A percentile compares a stretch with the other conserved stretches of the same genome.
Evolutionary conservation across 768 basidiomycete genomes (phyloP).

Genomic region (Ramaria sp.): DNA sequence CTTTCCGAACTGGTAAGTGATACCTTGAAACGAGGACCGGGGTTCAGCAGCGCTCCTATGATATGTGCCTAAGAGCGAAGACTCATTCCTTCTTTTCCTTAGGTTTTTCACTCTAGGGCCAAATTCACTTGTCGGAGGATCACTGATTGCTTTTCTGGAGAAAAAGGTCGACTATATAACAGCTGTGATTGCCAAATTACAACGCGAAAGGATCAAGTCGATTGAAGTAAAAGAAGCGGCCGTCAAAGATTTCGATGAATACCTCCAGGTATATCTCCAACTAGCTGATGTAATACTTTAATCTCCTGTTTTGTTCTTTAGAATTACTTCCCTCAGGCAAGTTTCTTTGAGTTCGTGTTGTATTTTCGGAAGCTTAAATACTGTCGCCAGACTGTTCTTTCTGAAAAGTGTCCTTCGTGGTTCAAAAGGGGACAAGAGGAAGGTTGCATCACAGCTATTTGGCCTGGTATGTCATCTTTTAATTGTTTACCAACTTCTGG

Average conservation of each 20-base stretch:
- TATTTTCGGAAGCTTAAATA: neutral
- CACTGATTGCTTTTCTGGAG: slow-evolving; percentile 45
- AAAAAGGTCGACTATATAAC: slow-evolving; percentile 47
- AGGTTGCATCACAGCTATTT: slow-evolving; percentile 45
- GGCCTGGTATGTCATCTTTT: slow-evolving; percentile 34
- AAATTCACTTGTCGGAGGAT: slow-evolving; percentile 45
- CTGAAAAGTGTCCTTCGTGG: slow-evolving; percentile 50
- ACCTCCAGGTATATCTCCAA: slow-evolving; percentile 33
- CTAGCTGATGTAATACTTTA: neutral
- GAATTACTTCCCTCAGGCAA: slow-evolving; percentile 37
- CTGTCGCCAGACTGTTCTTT: slow-evolving; percentile 41
- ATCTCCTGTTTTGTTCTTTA: slow-evolving; percentile 14
- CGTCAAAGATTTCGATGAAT: slow-evolving; percentile 49
- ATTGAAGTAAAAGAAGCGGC: slow-evolving; percentile 50
- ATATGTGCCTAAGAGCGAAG: neutral
- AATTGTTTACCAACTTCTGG: too few relatives aligned
- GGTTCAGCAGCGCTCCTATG: too few relatives aligned
- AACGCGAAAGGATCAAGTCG: slow-evolving; percentile 49
- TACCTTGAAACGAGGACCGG: neutral
- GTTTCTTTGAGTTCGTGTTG: slow-evolving; percentile 7
- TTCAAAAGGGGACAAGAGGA: slow-evolving; percentile 51
- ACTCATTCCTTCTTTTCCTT: neutral
- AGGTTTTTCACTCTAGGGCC: slow-evolving; percentile 44
- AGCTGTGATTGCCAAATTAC: slow-evolving; percentile 44
- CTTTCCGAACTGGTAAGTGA: slow-evolving; percentile 47